phyloP scores from a whole-genome alignment of 371 early-diverging fungal genomes.

The Conidiobolus incongruus region DNA sequence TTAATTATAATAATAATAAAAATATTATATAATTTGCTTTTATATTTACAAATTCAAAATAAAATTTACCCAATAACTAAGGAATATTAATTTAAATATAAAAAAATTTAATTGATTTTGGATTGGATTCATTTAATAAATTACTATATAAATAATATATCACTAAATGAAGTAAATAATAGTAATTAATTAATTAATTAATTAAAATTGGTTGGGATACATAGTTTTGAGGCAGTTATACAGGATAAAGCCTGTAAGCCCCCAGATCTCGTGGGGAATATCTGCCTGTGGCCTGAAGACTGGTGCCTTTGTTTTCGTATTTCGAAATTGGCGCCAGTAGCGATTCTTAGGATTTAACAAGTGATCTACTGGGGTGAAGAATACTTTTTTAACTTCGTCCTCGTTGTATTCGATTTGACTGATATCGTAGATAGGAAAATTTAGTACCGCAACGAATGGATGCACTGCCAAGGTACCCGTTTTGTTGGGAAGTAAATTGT shows the following conservation, averaged over 20 bases:
- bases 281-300: constrained; percentile 28
- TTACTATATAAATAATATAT: too few relatives aligned
- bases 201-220: too few relatives aligned
- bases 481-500: constrained; percentile 37
- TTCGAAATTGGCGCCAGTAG: constrained; percentile 22
- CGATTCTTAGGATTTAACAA: constrained; percentile 21
- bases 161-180: too few relatives aligned
- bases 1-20: too few relatives aligned
- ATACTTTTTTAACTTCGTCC: constrained; percentile 45
- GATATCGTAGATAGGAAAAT: constrained; percentile 11
- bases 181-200: too few relatives aligned
- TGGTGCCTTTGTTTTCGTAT: constrained; percentile 24
- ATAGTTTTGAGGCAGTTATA: constrained; percentile 9
- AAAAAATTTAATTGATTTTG: too few relatives aligned
- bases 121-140: too few relatives aligned
- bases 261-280: constrained; percentile 39
- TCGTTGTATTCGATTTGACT: constrained; percentile 13
- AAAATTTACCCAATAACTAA: too few relatives aligned
- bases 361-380: constrained; percentile 36
- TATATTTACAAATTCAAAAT: too few relatives aligned
- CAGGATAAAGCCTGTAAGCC: constrained; percentile 63
- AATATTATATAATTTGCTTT: too few relatives aligned
- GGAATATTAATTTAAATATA: too few relatives aligned
- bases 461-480: constrained; percentile 35
- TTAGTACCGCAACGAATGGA: constrained; percentile 41